Evolutionary conservation across 768 basidiomycete genomes (phyloP), one percentile per base, ranked within the genome.

Genomic region (Hericium coralloides): DNA sequence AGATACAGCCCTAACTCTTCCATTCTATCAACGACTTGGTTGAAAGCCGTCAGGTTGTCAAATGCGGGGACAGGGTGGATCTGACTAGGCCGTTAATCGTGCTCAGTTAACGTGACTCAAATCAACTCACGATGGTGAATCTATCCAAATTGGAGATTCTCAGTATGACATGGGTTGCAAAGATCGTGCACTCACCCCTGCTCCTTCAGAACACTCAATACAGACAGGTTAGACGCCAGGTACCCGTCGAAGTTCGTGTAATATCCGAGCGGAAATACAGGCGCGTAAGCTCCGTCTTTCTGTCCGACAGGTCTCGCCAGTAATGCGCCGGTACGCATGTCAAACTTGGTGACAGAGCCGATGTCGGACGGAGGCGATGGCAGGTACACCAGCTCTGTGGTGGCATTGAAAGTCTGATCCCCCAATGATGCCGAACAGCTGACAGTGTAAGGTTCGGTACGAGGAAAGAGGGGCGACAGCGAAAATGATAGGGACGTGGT

Each of bases 41-140:
- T 76, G 0, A 89, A 69, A 0, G 75, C 75, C 0, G 83, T 82
- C 37, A 83, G 59, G 61, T 86, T 82, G 59, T 76, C 75, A 58
- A 85, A 89, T 0, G 79, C 69, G 0, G 90, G 89, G 4, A 89
- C 72, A 2, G 86, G 84, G 63, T 92, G 90, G 17, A 91, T 76
- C 83, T 78, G 41, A 52, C 43, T 12, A 2, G 1, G 57, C 62
- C 56, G 62, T 38, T 8, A 53, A 4, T 37, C 7, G 3, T 37
- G 20, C 23, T 37, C 20, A 31, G 31, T 31, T 20, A 39, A 37
- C 43, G 5, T 31, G 2, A 31, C 31, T 31, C 8, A 9, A 14
- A 50, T 15, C 8, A 23, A 68, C 72, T 31, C 64, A 77, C 76
- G 26, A 79, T 67, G 22, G 68, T 68, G 49, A 73, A 64, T n/a